phyloP scores from a whole-genome alignment of 805 yeast genomes.

The Sugiyamaella floridensis region DNA sequence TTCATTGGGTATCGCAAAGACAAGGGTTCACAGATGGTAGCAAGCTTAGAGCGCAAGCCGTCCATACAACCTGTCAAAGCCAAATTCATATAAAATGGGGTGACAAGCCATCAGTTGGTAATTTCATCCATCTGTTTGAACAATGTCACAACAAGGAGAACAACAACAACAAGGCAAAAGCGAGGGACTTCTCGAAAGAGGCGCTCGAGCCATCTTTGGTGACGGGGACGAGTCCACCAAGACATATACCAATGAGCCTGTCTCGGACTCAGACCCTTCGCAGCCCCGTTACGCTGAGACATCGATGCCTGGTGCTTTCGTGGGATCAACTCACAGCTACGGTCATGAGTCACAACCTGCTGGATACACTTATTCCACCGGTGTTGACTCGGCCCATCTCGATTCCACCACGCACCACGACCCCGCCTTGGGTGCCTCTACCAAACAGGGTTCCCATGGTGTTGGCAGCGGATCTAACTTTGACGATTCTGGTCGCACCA shows the following conservation, averaged over 20 bases:
- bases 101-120: not conserved
- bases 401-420: not conserved
- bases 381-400: not conserved
- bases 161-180: no score
- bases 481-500: not conserved
- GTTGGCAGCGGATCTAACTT: not conserved
- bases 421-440: not conserved
- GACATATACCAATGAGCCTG: not conserved
- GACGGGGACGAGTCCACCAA: not conserved
- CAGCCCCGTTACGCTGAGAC: not conserved
- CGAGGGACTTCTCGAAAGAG: no score
- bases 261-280: not conserved
- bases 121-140: not conserved
- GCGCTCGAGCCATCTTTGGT: conserved; percentile 7
- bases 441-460: not conserved
- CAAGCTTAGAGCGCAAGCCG: not conserved
- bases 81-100: not conserved
- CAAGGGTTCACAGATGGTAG: not conserved
- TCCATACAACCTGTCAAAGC: not conserved
- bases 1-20: not conserved
- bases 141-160: conserved; percentile 4
- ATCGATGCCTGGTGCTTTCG: not conserved
- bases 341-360: not conserved
- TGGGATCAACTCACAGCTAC: not conserved
- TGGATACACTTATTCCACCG: not conserved